Evolutionary conservation across 2,329 filamentous ascomycete genomes (phyloP).

Genomic region (Cladophialophora carrionii): DNA sequence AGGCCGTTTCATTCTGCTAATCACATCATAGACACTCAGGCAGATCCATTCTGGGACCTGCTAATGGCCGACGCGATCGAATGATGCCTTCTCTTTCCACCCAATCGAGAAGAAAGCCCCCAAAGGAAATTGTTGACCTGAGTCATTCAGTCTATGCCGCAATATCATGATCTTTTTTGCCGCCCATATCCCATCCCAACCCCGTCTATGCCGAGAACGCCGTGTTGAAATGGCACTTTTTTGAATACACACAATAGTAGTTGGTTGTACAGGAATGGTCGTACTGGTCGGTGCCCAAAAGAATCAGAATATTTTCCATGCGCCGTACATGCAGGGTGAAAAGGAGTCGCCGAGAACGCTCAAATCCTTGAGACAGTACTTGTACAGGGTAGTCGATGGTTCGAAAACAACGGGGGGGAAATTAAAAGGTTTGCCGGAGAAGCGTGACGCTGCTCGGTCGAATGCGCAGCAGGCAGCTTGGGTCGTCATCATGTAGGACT

Average conservation of each 20-base stretch:
- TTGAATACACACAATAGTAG: conserved; percentile 27
- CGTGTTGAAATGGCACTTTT: conserved; percentile 33
- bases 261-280: conserved; percentile 39
- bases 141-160: conserved; percentile 37
- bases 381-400: conserved; percentile 40
- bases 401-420: conserved; percentile 33
- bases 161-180: conserved; percentile 24
- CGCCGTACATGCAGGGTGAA: conserved; percentile 34
- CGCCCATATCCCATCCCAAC: conserved; percentile 16
- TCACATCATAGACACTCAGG: conserved; percentile 19
- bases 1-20: conserved; percentile 18
- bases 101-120: conserved; percentile 25
- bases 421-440: conserved; percentile 32
- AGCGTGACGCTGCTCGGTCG: conserved; percentile 21
- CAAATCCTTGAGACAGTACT: conserved; percentile 36
- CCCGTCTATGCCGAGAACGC: conserved; percentile 35
- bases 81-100: conserved; percentile 16
- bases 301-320: conserved; percentile 20
- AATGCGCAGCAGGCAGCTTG: background rate
- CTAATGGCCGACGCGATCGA: conserved; percentile 17
- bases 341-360: conserved; percentile 37
- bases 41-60: conserved; percentile 21
- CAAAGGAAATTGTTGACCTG: conserved; percentile 36
- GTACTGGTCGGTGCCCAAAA: conserved; percentile 28
- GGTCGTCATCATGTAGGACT: conserved; percentile 1